Evolutionary conservation across 768 basidiomycete species (phyloP), one percentile per base, ranked within the genome.

Genomic region (Podaxis pistillaris): DNA sequence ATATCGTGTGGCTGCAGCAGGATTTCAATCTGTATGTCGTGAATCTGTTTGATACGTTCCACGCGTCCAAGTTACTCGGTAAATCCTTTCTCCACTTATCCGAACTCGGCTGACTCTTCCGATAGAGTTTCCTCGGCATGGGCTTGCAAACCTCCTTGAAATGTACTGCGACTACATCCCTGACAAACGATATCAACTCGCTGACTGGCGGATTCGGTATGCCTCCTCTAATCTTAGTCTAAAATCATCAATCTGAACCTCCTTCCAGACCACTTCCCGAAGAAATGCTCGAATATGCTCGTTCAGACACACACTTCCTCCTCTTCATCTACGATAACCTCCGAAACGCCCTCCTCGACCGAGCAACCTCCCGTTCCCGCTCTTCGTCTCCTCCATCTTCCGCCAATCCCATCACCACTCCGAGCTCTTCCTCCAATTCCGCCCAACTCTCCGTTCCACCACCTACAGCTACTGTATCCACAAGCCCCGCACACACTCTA

Each of bases 31-130:
- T 98, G 7, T 98, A 94, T 74, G 80, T 98, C 57, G 95, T 99
- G 64, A 93, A 94, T 61, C 75, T 98, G n/a, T 98, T 99, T 71
- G 96, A 99, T 71, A 98, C 97, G 0, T 98, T 86, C 72, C 94
- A 98, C 67, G 96, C 96, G 1, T 94, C 96, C 0, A 92, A 90
- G 69, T 76, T 91, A 1, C 79, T 98, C 55, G 88, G 91, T 91
- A 69, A 28, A 56, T 64, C 52, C 44, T 46, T 0, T 38, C 52
- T 6, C 52, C 12, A 22, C 9, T 56, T 17, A 11, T 19, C n/a
- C 64, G n/a, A 62, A 30, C 22, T 7, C 33, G 30, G 41, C 19
- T 63, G 55, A 17, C 62, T 44, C 41, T 49, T 40, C 50, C 63
- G 24, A 4, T 63, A 93, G 96, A 91, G 12, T 91, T 94, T 68